These are phyloP conservation scores for Trifolium repens DNA, from an alignment of 306 rosid species.

Conservation along the genomic window DNA sequence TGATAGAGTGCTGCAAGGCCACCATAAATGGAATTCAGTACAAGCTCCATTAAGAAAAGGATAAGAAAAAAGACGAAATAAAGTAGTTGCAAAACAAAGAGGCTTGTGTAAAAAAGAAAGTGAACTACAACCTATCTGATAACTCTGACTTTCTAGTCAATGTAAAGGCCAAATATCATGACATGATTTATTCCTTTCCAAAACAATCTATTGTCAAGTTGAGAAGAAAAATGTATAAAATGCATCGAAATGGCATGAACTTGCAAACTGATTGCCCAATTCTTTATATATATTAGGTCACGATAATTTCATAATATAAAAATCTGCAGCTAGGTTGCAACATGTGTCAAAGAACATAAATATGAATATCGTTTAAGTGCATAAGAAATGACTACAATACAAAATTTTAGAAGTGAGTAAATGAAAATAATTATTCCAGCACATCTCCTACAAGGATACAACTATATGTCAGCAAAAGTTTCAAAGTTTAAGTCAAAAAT, in stretches of 20 bases:
- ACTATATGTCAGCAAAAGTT: background rate
- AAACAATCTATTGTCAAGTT: conserved; percentile 7
- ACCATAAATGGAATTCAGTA: conserved; percentile 43
- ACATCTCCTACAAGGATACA: conserved; percentile 9
- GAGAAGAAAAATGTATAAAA: conserved; percentile 5
- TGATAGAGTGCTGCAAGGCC: conserved; percentile 63
- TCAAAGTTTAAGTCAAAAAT: conserved; percentile 1
- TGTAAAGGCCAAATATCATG: conserved; percentile 15
- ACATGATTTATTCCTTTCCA: conserved; percentile 27
- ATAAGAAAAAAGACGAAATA: background rate
- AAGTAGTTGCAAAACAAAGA: conserved; percentile 13
- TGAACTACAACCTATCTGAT: conserved; percentile 21
- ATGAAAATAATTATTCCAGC: conserved; percentile 19
- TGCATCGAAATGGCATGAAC: conserved; percentile 29
- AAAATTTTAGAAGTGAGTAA: conserved; percentile 1
- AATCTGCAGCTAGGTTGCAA: conserved; percentile 22
- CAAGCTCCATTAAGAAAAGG: conserved; percentile 23
- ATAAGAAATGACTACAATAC: background rate
- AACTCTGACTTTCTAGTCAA: conserved; percentile 24
- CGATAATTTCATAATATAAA: conserved; percentile 7
- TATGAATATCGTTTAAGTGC: background rate
- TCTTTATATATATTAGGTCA: conserved; percentile 17
- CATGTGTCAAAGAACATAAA: conserved; percentile 8
- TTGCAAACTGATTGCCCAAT: background rate
- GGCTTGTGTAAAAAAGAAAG: conserved; percentile 33